These are phyloP conservation scores for Infundibulicybe gibba DNA, from an alignment of 768 basidiomycete genomes.

Conservation along the genomic window DNA sequence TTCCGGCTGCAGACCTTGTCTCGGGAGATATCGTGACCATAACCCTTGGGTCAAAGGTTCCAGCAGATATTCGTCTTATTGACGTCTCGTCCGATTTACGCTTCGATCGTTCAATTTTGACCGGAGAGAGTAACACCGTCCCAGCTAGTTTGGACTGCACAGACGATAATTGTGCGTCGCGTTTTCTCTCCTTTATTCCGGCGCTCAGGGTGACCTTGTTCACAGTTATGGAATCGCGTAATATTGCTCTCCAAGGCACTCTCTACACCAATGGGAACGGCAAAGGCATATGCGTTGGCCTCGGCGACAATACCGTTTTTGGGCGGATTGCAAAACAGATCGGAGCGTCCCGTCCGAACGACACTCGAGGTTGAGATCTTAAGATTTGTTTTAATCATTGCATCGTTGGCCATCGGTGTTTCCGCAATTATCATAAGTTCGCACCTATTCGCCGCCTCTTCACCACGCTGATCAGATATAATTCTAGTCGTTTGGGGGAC, in stretches of 20 bases:
- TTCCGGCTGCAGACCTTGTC: conserved; percentile 10
- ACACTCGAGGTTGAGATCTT: conserved; percentile 45
- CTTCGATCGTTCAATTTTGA: conserved; percentile 51
- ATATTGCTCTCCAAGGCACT: conserved; percentile 45
- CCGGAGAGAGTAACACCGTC: conserved; percentile 45
- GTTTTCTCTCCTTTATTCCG: no score
- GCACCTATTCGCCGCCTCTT: conserved; percentile 26
- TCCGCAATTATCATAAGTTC: conserved; percentile 37
- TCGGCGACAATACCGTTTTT: conserved; percentile 41
- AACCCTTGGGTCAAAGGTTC: conserved; percentile 14
- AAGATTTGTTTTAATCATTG: conserved; percentile 53
- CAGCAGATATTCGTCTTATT: conserved; percentile 51
- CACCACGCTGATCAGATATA: conserved; percentile 3
- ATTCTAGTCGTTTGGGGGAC: conserved; percentile 36
- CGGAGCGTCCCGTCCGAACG: conserved; percentile 41
- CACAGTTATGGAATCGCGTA: conserved; percentile 36
- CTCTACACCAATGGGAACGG: conserved; percentile 38
- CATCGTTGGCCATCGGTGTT: conserved; percentile 30
- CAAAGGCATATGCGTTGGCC: conserved; percentile 36
- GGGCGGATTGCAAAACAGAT: conserved; percentile 53
- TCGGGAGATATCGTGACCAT: conserved; percentile 12
- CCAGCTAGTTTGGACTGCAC: conserved; percentile 42
- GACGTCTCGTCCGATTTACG: conserved; percentile 47
- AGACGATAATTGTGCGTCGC: conserved; percentile 31
- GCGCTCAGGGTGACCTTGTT: no score